Evolutionary conservation across 805 yeast genomes (phyloP), one percentile per base, ranked within the genome.

Genomic region (Ascoidea tarda): DNA sequence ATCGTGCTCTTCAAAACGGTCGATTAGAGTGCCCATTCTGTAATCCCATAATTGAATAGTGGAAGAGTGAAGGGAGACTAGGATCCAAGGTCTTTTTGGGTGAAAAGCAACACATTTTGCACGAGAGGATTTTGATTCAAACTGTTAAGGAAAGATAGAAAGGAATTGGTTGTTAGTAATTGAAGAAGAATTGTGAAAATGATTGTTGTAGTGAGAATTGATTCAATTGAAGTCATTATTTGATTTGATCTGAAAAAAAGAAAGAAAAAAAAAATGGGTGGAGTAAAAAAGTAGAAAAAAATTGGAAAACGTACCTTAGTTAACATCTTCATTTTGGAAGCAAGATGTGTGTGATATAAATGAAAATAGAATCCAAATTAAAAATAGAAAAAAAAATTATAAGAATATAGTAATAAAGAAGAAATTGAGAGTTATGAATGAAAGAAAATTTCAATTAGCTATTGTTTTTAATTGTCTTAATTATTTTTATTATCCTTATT

Each of bases 21-120:
- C 98, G 65, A 93, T 82, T 65, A 93, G 72, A 3, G 97, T 89
- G 48, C 99, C 99, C 99, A 93, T 93, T 63, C 99, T 82, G 70
- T 95, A 93, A 69, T 93, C 99, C 99, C 99, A 93, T 58, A 93
- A 76, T 69, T 95, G 99, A 66, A 93, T 91, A n/a, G 96, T 89
- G n/a, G 96, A 88, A 32, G 96, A 87, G 68, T 91, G 93, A 56
- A 95, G 76, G 6, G 98, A 89, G 42, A 90, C 98, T 61, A 93
- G 75, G 55, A 89, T 87, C 97, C 96, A 93, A 55, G 99, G 97
- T 67, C 93, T 75, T 59, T 82, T 82, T 51, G 98, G 96, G 70
- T 95, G 96, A 71, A 93, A 89, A 54, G 99, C 97, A 65, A 93
- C 87, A 59, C 97, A 95, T 71, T 93, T 89, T 55, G 98, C 96